Percentiles rank a stretch among this genome's conserved stretches.
These are phyloP conservation scores for Akanthomyces muscarius DNA, from an alignment of 2,329 filamentous ascomycete genomes.

Conservation along the genomic window DNA sequence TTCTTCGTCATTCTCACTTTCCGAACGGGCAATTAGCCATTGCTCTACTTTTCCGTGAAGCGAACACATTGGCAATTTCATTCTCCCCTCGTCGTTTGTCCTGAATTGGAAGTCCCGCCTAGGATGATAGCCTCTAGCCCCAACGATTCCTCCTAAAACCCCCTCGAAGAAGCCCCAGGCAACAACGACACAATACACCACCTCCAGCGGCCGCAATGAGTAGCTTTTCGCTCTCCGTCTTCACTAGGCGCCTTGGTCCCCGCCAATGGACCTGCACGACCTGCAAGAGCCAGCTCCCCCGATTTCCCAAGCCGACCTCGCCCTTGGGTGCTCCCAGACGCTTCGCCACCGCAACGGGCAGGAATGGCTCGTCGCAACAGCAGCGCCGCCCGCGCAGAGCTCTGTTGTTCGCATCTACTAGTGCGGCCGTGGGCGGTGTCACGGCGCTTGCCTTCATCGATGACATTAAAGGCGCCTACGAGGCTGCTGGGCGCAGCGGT, in stretches of 20 bases:
- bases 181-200: not conserved
- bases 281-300: conserved; percentile 40
- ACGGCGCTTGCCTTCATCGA: conserved; percentile 54
- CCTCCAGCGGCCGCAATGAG: conserved; percentile 36
- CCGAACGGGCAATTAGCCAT: not conserved
- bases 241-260: conserved; percentile 36
- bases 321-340: conserved; percentile 25
- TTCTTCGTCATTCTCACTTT: not conserved
- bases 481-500: conserved; percentile 70
- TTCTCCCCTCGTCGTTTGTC: not conserved
- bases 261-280: conserved; percentile 44
- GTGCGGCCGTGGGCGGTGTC: conserved; percentile 47
- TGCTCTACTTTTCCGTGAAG: not conserved
- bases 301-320: conserved; percentile 25
- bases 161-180: not conserved
- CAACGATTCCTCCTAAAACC: not conserved
- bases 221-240: conserved; percentile 35
- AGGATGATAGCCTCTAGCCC: conserved; percentile 16
- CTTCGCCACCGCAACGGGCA: conserved; percentile 27
- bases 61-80: not conserved
- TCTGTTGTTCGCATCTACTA: conserved; percentile 48
- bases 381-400: conserved; percentile 27
- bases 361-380: conserved; percentile 23
- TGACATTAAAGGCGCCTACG: conserved; percentile 72
- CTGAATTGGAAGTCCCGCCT: not conserved